phyloP scores from a whole-genome alignment of 2,329 filamentous ascomycete species.

The Diaporthe ilicicola region DNA sequence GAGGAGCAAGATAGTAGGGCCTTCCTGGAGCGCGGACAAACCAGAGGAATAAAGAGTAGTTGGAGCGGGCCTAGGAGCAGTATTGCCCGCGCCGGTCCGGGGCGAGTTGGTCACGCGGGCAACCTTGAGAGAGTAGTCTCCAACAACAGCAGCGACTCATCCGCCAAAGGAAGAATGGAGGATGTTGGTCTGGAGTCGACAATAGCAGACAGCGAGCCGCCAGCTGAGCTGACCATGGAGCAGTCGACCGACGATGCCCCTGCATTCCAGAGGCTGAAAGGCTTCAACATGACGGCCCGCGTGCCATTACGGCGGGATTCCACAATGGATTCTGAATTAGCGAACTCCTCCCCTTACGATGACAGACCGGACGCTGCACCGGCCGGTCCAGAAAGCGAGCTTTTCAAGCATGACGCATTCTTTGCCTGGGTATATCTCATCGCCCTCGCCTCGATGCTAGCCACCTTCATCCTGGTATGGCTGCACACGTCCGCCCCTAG shows the following conservation, averaged over 20 bases:
- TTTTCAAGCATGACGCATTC: conserved; percentile 86
- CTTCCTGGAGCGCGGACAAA: conserved; percentile 56
- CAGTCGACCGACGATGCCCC: conserved; percentile 62
- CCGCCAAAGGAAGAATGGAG: conserved; percentile 74
- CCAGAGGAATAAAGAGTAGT: conserved; percentile 68
- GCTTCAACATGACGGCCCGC: conserved; percentile 47
- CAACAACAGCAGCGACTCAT: conserved; percentile 40
- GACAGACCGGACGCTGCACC: conserved; percentile 49
- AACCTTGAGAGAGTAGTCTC: conserved; percentile 50
- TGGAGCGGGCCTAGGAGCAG: conserved; percentile 66
- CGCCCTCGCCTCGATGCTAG: conserved; percentile 81
- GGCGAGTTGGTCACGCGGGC: conserved; percentile 47
- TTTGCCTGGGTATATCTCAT: conserved; percentile 93
- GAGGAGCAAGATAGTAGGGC: conserved; percentile 55
- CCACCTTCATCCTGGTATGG: conserved; percentile 89
- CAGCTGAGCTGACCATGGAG: conserved; percentile 67
- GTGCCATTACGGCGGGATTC: conserved; percentile 53
- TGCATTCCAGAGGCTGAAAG: conserved; percentile 68
- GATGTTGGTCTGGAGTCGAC: conserved; percentile 84
- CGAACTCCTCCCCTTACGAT: conserved; percentile 36
- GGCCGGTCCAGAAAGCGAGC: conserved; percentile 64
- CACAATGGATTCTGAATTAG: conserved; percentile 57
- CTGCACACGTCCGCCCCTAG: conserved; percentile 82
- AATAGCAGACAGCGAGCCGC: conserved; percentile 66
- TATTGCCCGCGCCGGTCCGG: conserved; percentile 38